phyloP scores from a whole-genome alignment of 2,329 filamentous ascomycete genomes.

The Colletotrichum chlorophyti region DNA sequence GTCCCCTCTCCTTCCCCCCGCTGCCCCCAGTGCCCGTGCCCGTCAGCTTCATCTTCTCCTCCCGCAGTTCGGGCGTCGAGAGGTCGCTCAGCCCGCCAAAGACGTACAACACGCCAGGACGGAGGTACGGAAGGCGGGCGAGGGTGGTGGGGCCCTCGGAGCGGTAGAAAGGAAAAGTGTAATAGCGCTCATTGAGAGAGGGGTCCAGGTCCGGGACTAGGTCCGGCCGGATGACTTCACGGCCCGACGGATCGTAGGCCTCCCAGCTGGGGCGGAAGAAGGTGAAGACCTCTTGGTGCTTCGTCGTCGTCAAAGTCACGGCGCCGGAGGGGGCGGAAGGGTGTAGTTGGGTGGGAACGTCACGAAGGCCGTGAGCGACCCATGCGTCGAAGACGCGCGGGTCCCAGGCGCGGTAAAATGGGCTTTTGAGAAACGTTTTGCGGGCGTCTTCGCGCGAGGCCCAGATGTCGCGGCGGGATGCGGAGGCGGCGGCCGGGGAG shows the following conservation, averaged over 20 bases:
- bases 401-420: slow-evolving; percentile 87
- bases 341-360: slow-evolving; percentile 69
- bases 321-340: slow-evolving; percentile 41
- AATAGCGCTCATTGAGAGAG: slow-evolving; percentile 41
- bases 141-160: slow-evolving; percentile 67
- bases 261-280: slow-evolving; percentile 70
- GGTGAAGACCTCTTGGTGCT: slow-evolving; percentile 87
- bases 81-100: slow-evolving; percentile 69
- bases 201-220: slow-evolving; percentile 54
- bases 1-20: slow-evolving; percentile 67
- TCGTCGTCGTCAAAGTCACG: slow-evolving; percentile 80
- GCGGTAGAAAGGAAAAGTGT: slow-evolving; percentile 68
- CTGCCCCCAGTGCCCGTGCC: slow-evolving; percentile 72
- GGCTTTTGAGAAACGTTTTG: slow-evolving; percentile 68
- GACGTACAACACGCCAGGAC: slow-evolving; percentile 72
- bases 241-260: slow-evolving; percentile 46
- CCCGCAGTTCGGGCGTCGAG: slow-evolving; percentile 54
- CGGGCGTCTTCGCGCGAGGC: slow-evolving; percentile 75
- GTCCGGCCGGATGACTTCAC: slow-evolving; percentile 45
- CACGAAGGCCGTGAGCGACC: slow-evolving; percentile 77
- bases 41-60: slow-evolving; percentile 67
- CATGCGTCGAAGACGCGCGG: slow-evolving; percentile 77
- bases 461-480: slow-evolving; percentile 81
- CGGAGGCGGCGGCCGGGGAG: slow-evolving; percentile 65
- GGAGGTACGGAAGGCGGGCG: slow-evolving; percentile 62